Percentiles rank a stretch among this genome's conserved stretches.
Conservation (phyloP, 106 monocot species). For the Platanthera guangdongensis region DNA sequence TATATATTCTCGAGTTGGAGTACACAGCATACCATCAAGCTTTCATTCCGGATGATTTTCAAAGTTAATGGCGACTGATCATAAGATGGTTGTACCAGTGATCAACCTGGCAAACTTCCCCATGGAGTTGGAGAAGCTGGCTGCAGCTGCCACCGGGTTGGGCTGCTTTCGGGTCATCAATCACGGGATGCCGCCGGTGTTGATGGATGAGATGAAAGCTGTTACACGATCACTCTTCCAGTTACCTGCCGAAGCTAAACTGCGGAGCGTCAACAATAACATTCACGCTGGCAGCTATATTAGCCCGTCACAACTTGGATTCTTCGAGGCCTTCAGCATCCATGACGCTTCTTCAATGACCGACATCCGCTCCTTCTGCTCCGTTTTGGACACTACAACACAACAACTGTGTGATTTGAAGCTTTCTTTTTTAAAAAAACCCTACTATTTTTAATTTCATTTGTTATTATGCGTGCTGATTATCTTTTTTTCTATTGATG, state of each 20-base stretch:
- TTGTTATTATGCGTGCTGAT: background rate
- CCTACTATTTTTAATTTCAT: background rate
- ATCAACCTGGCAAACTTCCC: conserved; percentile 18
- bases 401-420: conserved; percentile 15
- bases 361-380: conserved; percentile 44
- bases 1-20: no score
- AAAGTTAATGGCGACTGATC: background rate
- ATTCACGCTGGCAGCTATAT: conserved; percentile 36
- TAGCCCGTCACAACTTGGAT: conserved; percentile 22
- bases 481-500: background rate
- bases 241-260: conserved; percentile 39
- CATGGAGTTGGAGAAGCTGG: conserved; percentile 13
- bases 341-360: conserved; percentile 24
- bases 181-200: conserved; percentile 32
- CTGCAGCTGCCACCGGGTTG: conserved; percentile 15
- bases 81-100: conserved; percentile 17
- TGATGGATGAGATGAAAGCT: conserved; percentile 42
- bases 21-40: no score
- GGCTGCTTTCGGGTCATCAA: conserved; percentile 46
- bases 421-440: background rate
- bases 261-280: conserved; percentile 20
- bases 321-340: conserved; percentile 42
- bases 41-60: no score
- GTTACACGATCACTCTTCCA: conserved; percentile 31
- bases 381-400: conserved; percentile 21